These are phyloP conservation scores for Cercospora citrullina DNA, from an alignment of 2,329 filamentous ascomycete genomes.

Conservation along the genomic window DNA sequence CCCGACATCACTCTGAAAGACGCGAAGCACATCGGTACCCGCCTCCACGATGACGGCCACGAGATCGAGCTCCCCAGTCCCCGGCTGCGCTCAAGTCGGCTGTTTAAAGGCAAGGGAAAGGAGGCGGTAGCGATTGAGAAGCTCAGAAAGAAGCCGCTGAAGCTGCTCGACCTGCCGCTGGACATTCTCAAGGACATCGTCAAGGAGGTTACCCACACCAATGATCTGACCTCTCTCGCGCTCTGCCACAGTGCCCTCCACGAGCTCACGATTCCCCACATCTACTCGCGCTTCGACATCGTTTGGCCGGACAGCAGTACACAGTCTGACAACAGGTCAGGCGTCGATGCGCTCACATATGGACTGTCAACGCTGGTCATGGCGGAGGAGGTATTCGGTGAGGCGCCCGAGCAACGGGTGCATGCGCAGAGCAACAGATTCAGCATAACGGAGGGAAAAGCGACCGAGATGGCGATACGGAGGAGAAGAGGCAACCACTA, in stretches of 20 bases:
- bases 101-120: slow-evolving; percentile 53
- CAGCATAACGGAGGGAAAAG: slow-evolving; percentile 25
- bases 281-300: slow-evolving; percentile 84
- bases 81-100: slow-evolving; percentile 42
- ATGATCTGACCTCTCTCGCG: slow-evolving; percentile 76
- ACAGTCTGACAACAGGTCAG: slow-evolving; percentile 64
- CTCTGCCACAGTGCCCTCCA: slow-evolving; percentile 77
- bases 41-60: slow-evolving; percentile 36
- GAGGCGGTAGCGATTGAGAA: slow-evolving; percentile 36
- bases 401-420: slow-evolving; percentile 47
- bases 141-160: slow-evolving; percentile 58
- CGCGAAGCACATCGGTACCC: slow-evolving; percentile 33
- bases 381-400: slow-evolving; percentile 63
- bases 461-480: slow-evolving; percentile 35
- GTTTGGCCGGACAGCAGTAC: slow-evolving; percentile 76
- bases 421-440: slow-evolving; percentile 34
- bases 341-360: slow-evolving; percentile 80
- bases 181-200: slow-evolving; percentile 78
- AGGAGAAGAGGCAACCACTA: slow-evolving; percentile 69
- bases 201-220: slow-evolving; percentile 78
- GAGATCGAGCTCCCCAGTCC: slow-evolving; percentile 33
- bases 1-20: slow-evolving; percentile 29
- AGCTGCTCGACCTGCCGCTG: slow-evolving; percentile 71
- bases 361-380: slow-evolving; percentile 78
- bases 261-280: slow-evolving; percentile 70